These are phyloP conservation scores for Hyaloperonospora brassicae DNA, from an alignment of 352 stramenopile species.

Conservation along the genomic window DNA sequence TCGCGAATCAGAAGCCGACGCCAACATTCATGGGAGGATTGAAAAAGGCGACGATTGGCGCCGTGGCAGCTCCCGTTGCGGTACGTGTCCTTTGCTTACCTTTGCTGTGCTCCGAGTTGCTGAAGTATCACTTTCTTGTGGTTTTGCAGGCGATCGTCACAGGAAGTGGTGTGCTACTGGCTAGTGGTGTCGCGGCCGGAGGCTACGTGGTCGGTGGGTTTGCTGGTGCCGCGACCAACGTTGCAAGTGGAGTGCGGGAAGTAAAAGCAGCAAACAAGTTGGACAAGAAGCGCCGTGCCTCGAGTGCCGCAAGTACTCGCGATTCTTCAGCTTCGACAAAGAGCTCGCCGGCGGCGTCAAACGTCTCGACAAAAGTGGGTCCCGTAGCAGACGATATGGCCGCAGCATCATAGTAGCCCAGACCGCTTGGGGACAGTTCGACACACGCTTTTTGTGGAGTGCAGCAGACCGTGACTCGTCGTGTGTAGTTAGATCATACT, in stretches of 20 bases:
- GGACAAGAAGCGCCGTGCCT: constrained; percentile 48
- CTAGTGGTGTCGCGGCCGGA: constrained; percentile 66
- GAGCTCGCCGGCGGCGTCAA: constrained; percentile 16
- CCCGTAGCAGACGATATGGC: constrained; percentile 10
- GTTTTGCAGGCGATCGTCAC: constrained; percentile 57
- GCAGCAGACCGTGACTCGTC: constrained; percentile 2
- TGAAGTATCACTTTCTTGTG: constrained; percentile 2
- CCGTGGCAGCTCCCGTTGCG: constrained; percentile 69
- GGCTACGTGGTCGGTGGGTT: constrained; percentile 78
- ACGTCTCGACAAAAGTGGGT: constrained; percentile 19
- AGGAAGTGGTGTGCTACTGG: constrained; percentile 61
- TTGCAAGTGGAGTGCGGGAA: constrained; percentile 72
- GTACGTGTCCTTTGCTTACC: constrained; percentile 22
- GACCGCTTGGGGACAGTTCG: constrained; percentile 19
- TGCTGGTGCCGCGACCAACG: constrained; percentile 71
- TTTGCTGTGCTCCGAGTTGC: not conserved
- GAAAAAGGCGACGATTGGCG: constrained; percentile 81
- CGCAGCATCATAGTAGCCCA: constrained; percentile 17
- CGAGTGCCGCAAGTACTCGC: constrained; percentile 26
- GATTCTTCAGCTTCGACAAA: constrained; percentile 25
- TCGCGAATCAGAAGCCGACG: constrained; percentile 55
- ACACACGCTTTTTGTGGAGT: constrained; percentile 6
- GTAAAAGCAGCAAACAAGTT: constrained; percentile 74
- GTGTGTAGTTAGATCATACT: constrained; percentile 29
- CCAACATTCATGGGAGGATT: constrained; percentile 78